Evolutionary conservation across 768 basidiomycete species (phyloP), one percentile per base, ranked within the genome.

Genomic region (Solioccasus polychromus): DNA sequence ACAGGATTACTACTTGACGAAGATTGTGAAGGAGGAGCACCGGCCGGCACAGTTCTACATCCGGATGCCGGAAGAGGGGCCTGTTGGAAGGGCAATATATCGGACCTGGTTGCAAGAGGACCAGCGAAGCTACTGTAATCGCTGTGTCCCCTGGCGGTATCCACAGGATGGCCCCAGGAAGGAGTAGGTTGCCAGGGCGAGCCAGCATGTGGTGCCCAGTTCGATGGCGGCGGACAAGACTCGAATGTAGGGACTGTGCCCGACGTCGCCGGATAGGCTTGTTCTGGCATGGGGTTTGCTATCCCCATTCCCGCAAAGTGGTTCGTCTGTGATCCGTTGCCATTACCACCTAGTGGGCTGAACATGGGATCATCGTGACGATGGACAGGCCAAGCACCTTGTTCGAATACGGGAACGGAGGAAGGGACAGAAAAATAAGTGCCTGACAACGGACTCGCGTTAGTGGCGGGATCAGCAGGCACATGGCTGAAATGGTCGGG

Each of bases 131-230:
- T 20, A 6, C 10, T 14, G 9, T 40, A 36, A 11, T 29, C 35
- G 32, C 23, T 11, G 25, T 47, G 26, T 5, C 34, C 50, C 9
- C n/a, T 22, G 14, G 29, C 28, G 25, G 37, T 23, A 17, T 18
- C 18, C 26, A 45, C 47, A 48, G 50, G 42, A 40, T 32, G 8
- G 3, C 10, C 11, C 54, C 43, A 48, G 19, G 42, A 24, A 2
- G 47, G 11, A n/a, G 28, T 8, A 23, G 49, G 23, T 14, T 50
- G 47, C 42, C 23, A 45, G 24, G n/a, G 11, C 34, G 17, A 37
- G 14, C 32, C 24, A 18, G 48, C 19, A 12, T 5, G 17, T 30
- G 26, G 49, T 2, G 15, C 24, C 50, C 44, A 48, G 15, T 20
- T 15, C 17, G 2, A 18, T 23, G 38, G 39, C 1, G 34, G 23